Conservation (phyloP, 1,284 basidiomycete genomes). For the Rhodotorula sp. region DNA sequence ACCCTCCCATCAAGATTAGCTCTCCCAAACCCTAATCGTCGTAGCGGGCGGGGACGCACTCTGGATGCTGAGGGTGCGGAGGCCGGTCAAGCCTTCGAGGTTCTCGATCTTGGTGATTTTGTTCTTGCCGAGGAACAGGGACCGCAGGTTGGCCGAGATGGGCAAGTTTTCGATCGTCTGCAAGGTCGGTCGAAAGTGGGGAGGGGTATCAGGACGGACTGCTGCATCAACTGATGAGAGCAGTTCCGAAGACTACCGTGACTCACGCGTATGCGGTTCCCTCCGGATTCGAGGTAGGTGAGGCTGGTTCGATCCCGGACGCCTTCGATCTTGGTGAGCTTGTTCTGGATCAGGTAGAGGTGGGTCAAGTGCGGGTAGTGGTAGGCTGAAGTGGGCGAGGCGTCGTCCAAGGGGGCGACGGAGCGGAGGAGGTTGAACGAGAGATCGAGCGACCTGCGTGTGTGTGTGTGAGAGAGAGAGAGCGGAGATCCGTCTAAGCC, state of each 20-base stretch:
- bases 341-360: constrained; percentile 95
- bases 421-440: constrained; percentile 88
- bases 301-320: constrained; percentile 61
- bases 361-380: constrained; percentile 56
- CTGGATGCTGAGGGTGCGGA: constrained; percentile 69
- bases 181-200: no score
- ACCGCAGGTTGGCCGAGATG: constrained; percentile 64
- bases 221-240: no score
- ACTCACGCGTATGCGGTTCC: constrained; percentile 80
- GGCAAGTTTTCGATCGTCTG: constrained; percentile 76
- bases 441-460: constrained; percentile 73
- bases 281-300: constrained; percentile 85
- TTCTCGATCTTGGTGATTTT: constrained; percentile 85
- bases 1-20: no score
- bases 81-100: constrained; percentile 65
- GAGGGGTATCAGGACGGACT: background rate
- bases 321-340: constrained; percentile 73
- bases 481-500: background rate
- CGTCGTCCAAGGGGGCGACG: constrained; percentile 60
- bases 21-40: background rate
- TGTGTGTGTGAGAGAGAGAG: no score
- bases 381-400: constrained; percentile 60
- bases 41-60: constrained; percentile 29
- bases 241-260: background rate
- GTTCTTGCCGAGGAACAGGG: constrained; percentile 96